Evolutionary conservation across 192 early-diverging fungal species (phyloP), one percentile per base, ranked within the genome.

Genomic region (Glomus cerebriforme): DNA sequence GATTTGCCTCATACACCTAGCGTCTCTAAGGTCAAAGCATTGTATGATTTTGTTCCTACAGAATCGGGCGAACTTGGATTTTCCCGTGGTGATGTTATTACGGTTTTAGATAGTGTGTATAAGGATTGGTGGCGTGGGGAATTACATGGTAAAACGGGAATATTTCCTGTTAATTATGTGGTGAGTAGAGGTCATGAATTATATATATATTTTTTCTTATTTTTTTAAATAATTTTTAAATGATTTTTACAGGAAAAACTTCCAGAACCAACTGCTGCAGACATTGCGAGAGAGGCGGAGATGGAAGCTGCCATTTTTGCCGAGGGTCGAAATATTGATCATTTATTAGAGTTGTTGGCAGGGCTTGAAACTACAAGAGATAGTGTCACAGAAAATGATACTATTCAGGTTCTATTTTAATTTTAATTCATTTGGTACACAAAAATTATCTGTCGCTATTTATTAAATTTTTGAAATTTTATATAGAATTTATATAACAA

Each of bases 61-160:
- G 96, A 98, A 78, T 86, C 89, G 58, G 96, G 96, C 34, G 98
- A 99, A 82, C 90, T 99, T 27, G 92, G 92, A 15, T 94, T 99
- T 73, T 87, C 87, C 64, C 90, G 92, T 60, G 95, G 94, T 71
- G 96, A 98, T 72, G 88, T 99, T 54, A 90, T 98, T 73, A 87
- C 90, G 13, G 98, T 99, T 27, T 81, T 95, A 79, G 97, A 98
- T 79, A 93, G 92, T 74, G 94, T 96, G 10, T 99, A 96, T 86
- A 92, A 95, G 75, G 98, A 99, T 83, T 99, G 98, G 98, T 99
- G 97, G 97, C 94, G 95, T 80, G 98, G 97, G 29, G 91, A 94
- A 82, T 83, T 93, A n/a, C 87, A 87, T 15, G 94, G 94, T n/a
- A 89, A 90, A 63, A 89, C 90, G 67, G 98, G 98, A 15, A 97